Evolutionary conservation across 208 protist genomes (phyloP).

Genomic region (Polymyxa betae): DNA sequence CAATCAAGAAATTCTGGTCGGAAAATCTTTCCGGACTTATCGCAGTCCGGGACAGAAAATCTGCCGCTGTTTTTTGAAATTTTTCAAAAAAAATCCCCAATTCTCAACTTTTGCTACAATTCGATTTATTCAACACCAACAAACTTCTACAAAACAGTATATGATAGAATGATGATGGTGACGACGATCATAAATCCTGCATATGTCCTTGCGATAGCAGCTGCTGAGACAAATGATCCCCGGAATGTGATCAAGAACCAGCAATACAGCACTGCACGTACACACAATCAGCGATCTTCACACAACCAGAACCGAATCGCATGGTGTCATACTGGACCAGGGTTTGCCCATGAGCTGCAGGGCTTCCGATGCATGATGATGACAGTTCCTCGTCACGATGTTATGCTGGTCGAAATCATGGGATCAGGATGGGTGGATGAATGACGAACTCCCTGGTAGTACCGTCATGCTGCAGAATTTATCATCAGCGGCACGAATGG

Average conservation of each 20-base stretch:
- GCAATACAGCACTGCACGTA: background rate
- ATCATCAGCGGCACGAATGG: background rate
- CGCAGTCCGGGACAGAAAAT: too few species aligned
- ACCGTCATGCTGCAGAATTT: background rate
- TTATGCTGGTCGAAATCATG: background rate
- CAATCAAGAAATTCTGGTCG: too few species aligned
- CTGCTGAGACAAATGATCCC: background rate
- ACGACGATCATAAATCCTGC: background rate
- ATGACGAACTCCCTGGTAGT: background rate
- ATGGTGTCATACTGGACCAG: background rate
- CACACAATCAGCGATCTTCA: background rate
- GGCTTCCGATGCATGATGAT: background rate
- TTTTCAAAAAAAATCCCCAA: too few species aligned
- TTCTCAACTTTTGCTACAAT: too few species aligned
- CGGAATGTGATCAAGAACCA: conserved; percentile 28
- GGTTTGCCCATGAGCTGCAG: background rate
- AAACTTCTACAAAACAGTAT: too few species aligned
- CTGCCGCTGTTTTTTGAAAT: background rate
- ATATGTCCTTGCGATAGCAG: background rate
- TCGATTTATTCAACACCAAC: too few species aligned
- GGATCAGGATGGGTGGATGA: background rate
- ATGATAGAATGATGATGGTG: background rate
- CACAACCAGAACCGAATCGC: background rate
- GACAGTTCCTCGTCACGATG: conserved; percentile 19
- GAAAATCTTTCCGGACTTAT: too few species aligned